These are phyloP conservation scores for Discostella stelligeroides DNA, from an alignment of 108 stramenopile species.

Conservation along the genomic window DNA sequence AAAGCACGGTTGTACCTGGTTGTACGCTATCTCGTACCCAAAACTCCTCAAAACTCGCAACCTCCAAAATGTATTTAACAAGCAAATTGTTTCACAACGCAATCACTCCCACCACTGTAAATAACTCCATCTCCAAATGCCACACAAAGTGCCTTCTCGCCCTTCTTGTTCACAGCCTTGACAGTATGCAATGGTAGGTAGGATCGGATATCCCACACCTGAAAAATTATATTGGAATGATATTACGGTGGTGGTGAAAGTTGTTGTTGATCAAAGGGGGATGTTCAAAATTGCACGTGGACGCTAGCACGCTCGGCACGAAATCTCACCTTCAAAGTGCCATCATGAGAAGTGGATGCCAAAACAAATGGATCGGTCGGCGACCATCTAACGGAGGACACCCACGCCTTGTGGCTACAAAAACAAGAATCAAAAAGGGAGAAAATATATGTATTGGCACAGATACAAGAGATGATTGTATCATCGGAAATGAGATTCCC, in stretches of 20 bases:
- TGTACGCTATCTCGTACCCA: too few relatives aligned
- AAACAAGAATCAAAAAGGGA: slow-evolving; percentile 43
- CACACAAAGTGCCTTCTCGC: slow-evolving; percentile 73
- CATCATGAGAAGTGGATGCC: slow-evolving; percentile 87
- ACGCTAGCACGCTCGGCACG: too few relatives aligned
- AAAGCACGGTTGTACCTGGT: too few relatives aligned
- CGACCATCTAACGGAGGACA: slow-evolving; percentile 82
- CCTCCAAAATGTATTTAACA: too few relatives aligned
- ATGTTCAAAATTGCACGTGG: too few relatives aligned
- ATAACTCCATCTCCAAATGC: slow-evolving; percentile 48
- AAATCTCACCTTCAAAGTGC: slow-evolving; percentile 86
- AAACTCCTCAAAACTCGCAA: too few relatives aligned
- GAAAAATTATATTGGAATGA: too few relatives aligned
- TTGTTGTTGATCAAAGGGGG: too few relatives aligned
- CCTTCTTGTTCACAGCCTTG: slow-evolving; percentile 71
- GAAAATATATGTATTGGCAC: too few relatives aligned
- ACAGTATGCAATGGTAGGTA: slow-evolving; percentile 89
- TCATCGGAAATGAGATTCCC: too few relatives aligned
- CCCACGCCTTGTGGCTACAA: slow-evolving; percentile 89
- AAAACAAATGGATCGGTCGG: slow-evolving; percentile 78
- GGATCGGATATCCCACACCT: slow-evolving; percentile 94
- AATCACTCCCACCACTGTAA: slow-evolving; percentile 76
- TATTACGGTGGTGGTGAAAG: too few relatives aligned
- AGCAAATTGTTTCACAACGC: slow-evolving; percentile 65
- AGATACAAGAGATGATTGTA: too few relatives aligned